A percentile compares a stretch with the other conserved stretches of the same genome.
phyloP scores from a whole-genome alignment of 2,329 filamentous ascomycete genomes.

The Ascochyta lentis region DNA sequence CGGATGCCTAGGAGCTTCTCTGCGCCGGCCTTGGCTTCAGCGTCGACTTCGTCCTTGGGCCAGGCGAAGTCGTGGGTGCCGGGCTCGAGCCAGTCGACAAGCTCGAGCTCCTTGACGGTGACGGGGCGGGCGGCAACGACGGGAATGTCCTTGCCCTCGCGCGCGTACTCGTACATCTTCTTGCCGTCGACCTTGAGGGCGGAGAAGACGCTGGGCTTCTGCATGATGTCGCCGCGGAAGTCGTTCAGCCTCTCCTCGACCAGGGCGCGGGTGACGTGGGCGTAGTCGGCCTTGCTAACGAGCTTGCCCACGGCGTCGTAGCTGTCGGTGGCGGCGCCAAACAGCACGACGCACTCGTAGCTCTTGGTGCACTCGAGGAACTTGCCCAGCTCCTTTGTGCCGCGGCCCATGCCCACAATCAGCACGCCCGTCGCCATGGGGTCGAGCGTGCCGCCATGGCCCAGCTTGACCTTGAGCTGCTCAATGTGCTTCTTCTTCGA shows the following conservation, averaged over 20 bases:
- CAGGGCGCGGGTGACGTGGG: slow-evolving; percentile 78
- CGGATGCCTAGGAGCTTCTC: slow-evolving; percentile 65
- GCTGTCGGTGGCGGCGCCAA: slow-evolving; percentile 90
- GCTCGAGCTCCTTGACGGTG: slow-evolving; percentile 76
- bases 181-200: slow-evolving; percentile 94
- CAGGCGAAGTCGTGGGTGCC: slow-evolving; percentile 80
- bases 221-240: slow-evolving; percentile 84
- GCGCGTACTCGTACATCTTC: slow-evolving; percentile 92
- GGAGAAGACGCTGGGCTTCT: slow-evolving; percentile 91
- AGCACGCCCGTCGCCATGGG: slow-evolving; percentile 92
- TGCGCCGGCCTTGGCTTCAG: slow-evolving; percentile 76
- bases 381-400: slow-evolving; percentile 79
- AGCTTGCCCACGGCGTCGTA: slow-evolving; percentile 90
- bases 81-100: slow-evolving; percentile 83
- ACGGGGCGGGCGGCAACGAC: slow-evolving; percentile 84
- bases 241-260: slow-evolving; percentile 77
- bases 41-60: slow-evolving; percentile 79
- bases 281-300: slow-evolving; percentile 74
- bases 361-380: slow-evolving; percentile 91
- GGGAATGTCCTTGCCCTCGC: slow-evolving; percentile 85
- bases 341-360: slow-evolving; percentile 88
- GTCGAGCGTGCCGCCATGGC: slow-evolving; percentile 94
- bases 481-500: slow-evolving; percentile 63
- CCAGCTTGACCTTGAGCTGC: slow-evolving; percentile 79
- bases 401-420: slow-evolving; percentile 84